Conservation (phyloP, 2,329 filamentous ascomycete genomes). For the Westerdykella sp. region DNA sequence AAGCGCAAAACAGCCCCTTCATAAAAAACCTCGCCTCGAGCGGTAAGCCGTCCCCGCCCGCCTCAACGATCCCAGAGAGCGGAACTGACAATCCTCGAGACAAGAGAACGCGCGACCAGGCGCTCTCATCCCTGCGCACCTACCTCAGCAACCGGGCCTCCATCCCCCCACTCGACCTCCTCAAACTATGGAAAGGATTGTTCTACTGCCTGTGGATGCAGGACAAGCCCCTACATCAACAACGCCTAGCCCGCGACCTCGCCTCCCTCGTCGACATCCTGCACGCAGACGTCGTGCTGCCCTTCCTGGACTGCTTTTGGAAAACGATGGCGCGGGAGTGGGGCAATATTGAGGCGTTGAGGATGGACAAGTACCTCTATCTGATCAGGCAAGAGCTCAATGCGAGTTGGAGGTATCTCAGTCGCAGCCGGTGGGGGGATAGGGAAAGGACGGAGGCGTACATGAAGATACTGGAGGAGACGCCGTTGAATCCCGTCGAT, state of each 20-base stretch:
- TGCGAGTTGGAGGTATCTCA: conserved; percentile 55
- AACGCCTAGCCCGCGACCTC: conserved; percentile 72
- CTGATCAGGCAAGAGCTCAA: conserved; percentile 73
- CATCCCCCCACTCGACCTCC: conserved; percentile 63
- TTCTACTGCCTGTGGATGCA: conserved; percentile 94
- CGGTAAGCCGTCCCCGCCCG: conserved; percentile 49
- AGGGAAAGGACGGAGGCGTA: conserved; percentile 37
- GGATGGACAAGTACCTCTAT: conserved; percentile 87
- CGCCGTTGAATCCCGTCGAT: conserved; percentile 43
- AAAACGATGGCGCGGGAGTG: conserved; percentile 48
- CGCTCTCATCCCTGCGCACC: conserved; percentile 67
- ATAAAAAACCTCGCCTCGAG: conserved; percentile 79
- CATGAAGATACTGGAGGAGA: conserved; percentile 44
- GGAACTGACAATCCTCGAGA: conserved; percentile 48
- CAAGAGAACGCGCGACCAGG: conserved; percentile 68
- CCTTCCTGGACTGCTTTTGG: conserved; percentile 48
- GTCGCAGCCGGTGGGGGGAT: conserved; percentile 39
- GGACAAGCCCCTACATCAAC: conserved; percentile 81
- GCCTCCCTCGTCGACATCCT: conserved; percentile 62
- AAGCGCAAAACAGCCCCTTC: conserved; percentile 57
- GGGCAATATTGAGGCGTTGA: conserved; percentile 45
- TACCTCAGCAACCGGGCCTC: conserved; percentile 63
- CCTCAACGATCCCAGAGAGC: not conserved
- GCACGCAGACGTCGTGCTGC: conserved; percentile 38
- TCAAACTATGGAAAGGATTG: conserved; percentile 91